These are phyloP conservation scores for Rhazya stricta DNA, from an alignment of 257 asterid genomes.

Conservation along the genomic window DNA sequence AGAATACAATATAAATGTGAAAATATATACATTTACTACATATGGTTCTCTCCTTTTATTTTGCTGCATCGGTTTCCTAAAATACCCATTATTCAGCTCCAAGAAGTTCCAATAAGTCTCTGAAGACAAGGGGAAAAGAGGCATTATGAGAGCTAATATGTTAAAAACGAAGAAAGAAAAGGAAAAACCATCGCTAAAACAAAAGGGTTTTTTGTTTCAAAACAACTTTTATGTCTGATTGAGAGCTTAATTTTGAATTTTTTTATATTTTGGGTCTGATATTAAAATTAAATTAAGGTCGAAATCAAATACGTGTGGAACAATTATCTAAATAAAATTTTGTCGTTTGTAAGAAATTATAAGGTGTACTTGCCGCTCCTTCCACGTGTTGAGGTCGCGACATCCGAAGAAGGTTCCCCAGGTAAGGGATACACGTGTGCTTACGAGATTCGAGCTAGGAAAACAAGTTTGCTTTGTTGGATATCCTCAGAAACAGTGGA, in stretches of 20 bases:
- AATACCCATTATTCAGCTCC: neutral
- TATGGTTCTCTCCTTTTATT: neutral
- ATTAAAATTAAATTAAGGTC: neutral
- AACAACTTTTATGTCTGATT: no score
- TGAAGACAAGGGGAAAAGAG: no score
- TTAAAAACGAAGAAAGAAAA: no score
- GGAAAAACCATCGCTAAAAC: no score
- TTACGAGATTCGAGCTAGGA: neutral
- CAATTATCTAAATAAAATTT: no score
- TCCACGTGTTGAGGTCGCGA: constrained; percentile 13
- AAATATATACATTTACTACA: neutral
- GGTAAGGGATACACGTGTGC: neutral
- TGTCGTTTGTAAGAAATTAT: neutral
- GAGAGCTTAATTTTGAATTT: neutral
- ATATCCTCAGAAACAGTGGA: neutral
- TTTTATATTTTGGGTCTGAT: no score
- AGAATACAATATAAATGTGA: neutral
- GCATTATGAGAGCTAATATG: no score
- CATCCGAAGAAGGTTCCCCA: neutral
- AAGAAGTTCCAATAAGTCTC: no score
- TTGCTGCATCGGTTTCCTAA: neutral
- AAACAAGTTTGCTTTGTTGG: neutral
- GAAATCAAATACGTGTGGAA: neutral
- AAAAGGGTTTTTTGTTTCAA: no score
- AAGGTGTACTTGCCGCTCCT: neutral